phyloP scores from a whole-genome alignment of 2,329 filamentous ascomycete species.

The Chaetomium sp. region DNA sequence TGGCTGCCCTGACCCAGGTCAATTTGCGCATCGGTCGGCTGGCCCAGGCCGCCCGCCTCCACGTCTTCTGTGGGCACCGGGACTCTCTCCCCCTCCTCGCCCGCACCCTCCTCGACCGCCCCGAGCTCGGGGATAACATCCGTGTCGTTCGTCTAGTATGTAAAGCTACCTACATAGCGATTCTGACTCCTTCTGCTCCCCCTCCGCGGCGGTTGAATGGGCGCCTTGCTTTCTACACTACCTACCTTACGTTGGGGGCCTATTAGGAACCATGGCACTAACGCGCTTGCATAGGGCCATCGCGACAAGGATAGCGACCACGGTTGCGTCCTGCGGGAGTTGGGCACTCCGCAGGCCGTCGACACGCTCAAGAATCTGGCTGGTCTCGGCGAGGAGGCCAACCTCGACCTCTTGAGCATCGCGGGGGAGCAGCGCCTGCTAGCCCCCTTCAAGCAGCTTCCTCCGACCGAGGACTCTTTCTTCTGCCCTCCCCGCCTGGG shows the following conservation, averaged over 20 bases:
- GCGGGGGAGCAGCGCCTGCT: neutral
- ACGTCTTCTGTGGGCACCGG: slow-evolving; percentile 7
- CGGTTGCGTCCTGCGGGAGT: neutral
- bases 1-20: slow-evolving; percentile 13
- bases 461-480: neutral
- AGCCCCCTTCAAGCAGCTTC: neutral
- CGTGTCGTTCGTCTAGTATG: slow-evolving; percentile 8
- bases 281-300: neutral
- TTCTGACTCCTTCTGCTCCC: no score
- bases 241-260: no score
- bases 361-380: neutral
- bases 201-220: no score
- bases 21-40: neutral
- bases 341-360: neutral
- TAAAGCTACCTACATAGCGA: no score
- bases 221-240: no score
- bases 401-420: neutral
- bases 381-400: neutral
- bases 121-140: slow-evolving; percentile 6
- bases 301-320: neutral
- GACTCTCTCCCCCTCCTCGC: slow-evolving; percentile 8
- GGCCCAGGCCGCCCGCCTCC: slow-evolving; percentile 6
- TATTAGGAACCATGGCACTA: neutral
- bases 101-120: slow-evolving; percentile 7
- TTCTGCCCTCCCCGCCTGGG: neutral